Percentiles rank a stretch among this genome's conserved stretches.
phyloP scores from a whole-genome alignment of 2,329 filamentous ascomycete species.

The Xylaria sp. region DNA sequence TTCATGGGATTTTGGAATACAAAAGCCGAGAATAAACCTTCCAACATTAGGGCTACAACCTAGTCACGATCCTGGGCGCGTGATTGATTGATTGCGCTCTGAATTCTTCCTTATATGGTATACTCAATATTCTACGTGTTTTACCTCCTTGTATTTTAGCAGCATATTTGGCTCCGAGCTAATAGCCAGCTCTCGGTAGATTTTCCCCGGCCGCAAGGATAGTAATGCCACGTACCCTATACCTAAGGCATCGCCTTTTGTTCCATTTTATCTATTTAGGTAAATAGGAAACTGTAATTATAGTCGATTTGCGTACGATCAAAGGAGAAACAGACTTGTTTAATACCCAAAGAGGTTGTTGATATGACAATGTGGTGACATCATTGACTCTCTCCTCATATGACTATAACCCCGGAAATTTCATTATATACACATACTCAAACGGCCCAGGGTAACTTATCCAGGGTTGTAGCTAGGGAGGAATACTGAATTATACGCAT shows the following conservation, averaged over 20 bases:
- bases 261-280: not conserved
- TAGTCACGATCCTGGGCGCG: not conserved
- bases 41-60: not conserved
- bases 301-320: no score
- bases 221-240: not conserved
- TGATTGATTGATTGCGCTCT: no score
- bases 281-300: no score
- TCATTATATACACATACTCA: no score
- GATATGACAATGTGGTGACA: no score
- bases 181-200: not conserved
- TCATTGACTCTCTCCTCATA: not conserved
- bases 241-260: not conserved
- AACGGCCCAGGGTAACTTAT: no score
- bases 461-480: no score
- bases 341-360: not conserved
- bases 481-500: no score
- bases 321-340: not conserved
- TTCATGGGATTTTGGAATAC: not conserved
- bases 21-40: not conserved
- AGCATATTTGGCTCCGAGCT: not conserved
- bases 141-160: not conserved
- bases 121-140: not conserved
- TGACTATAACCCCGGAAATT: not conserved
- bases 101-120: no score
- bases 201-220: not conserved